phyloP scores from a whole-genome alignment of 257 asterid genomes.

The Catharanthus roseus region DNA sequence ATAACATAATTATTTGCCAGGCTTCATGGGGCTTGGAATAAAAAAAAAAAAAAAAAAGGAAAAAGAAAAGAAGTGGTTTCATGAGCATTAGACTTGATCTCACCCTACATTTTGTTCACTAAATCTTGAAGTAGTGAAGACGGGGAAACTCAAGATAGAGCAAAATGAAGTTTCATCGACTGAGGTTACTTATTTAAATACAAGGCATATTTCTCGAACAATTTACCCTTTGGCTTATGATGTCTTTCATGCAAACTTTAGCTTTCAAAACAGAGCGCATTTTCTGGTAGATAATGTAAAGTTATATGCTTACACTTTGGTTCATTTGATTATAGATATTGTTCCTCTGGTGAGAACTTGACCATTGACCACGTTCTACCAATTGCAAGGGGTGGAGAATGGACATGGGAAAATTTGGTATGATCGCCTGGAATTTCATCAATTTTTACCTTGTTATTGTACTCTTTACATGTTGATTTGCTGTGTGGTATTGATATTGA shows the following conservation, averaged over 20 bases:
- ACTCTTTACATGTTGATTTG: background rate
- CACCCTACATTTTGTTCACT: background rate
- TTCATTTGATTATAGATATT: constrained; percentile 44
- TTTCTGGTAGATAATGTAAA: background rate
- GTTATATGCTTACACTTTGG: constrained; percentile 2
- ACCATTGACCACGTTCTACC: constrained; percentile 85
- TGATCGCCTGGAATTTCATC: constrained; percentile 12
- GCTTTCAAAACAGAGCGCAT: background rate
- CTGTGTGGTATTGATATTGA: background rate
- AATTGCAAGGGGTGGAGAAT: constrained; percentile 78
- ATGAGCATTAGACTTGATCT: too few species aligned
- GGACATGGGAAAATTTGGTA: constrained; percentile 98
- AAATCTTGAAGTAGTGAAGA: background rate
- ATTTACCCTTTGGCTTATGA: background rate
- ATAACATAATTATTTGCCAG: too few species aligned
- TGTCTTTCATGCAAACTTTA: background rate
- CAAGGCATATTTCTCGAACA: too few species aligned
- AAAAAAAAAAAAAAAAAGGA: too few species aligned
- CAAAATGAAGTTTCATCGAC: too few species aligned
- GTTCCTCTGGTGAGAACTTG: constrained; percentile 65
- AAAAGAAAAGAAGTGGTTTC: too few species aligned
- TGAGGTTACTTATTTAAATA: background rate
- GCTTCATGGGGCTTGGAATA: background rate
- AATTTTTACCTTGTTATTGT: background rate
- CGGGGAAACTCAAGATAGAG: background rate